Evolutionary conservation across 805 yeast species (phyloP), one percentile per base, ranked within the genome.

Genomic region (Schwanniomyces vanrijiae): DNA sequence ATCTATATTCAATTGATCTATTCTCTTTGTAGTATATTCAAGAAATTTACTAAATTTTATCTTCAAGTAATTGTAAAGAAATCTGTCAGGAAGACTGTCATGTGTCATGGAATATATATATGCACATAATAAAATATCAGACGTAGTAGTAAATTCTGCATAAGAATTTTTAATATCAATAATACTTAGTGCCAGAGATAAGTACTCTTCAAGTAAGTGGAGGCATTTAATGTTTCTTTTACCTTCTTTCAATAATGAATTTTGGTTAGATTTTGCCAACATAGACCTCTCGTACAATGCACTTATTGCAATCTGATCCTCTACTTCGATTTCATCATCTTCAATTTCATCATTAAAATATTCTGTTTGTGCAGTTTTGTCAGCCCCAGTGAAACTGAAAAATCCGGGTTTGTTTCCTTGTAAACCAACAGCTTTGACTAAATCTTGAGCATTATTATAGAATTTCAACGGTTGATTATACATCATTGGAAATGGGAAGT

Each of bases 401-500:
- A 73, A 66, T 24, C 71, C 66, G 0, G 54, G 48, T 31, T 55
- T 58, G 19, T 55, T 58, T 4, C 55, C 44, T 11, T 59, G 58
- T 25, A 73, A 59, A 2, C 76, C 76, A 5, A 66, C 50, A 13
- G 55, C 38, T 40, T 59, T 53, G 10, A 68, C 67, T 48, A 63
- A 67, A 16, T 61, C 64, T 46, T 67, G 65, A 0, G 78, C 78
- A 35, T 51, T 46, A 43, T 62, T 58, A 54, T 73, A 73, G 47
- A 72, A 70, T 37, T 65, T 68, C 33, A 81, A 52, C 1, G 91
- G 90, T 19, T 84, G 81, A 50, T 79, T 80, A 59, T 85, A 86
- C 77, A 85, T 88, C 78, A 84, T 76, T 8, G 91, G 92, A 66
- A 86, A 86, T 5, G 88, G 85, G 16, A 85, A 62, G 46, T 80